Conservation (phyloP, 2,329 filamentous ascomycete species). For the Ophiocordyceps camponoti-floridani region DNA sequence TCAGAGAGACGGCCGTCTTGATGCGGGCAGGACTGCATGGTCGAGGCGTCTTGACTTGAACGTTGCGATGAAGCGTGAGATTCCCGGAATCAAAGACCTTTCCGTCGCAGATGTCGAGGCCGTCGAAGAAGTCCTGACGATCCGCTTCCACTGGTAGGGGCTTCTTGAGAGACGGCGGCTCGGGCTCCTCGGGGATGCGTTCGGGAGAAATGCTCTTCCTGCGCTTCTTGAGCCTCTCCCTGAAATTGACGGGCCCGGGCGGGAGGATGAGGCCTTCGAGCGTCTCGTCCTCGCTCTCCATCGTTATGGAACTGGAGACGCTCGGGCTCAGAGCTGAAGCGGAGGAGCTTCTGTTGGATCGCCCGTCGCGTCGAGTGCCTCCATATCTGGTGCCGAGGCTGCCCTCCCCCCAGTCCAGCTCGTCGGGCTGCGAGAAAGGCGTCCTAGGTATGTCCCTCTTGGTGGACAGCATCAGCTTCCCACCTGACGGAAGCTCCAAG, state of each 20-base stretch:
- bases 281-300: slow-evolving; percentile 85
- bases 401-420: slow-evolving; percentile 87
- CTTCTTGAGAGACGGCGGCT: slow-evolving; percentile 11
- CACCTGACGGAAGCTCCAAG: slow-evolving; percentile 51
- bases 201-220: slow-evolving; percentile 42
- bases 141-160: slow-evolving; percentile 22
- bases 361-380: slow-evolving; percentile 64
- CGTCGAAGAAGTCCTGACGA: slow-evolving; percentile 67
- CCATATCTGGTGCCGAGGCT: slow-evolving; percentile 83
- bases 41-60: slow-evolving; percentile 64
- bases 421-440: slow-evolving; percentile 44
- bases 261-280: slow-evolving; percentile 81
- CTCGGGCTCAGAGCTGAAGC: slow-evolving; percentile 83
- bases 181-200: slow-evolving; percentile 21
- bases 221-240: slow-evolving; percentile 56
- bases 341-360: slow-evolving; percentile 69
- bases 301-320: slow-evolving; percentile 75
- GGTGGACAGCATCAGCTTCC: slow-evolving; percentile 46
- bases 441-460: slow-evolving; percentile 44
- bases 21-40: slow-evolving; percentile 52
- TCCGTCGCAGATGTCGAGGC: slow-evolving; percentile 71
- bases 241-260: slow-evolving; percentile 65
- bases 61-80: slow-evolving; percentile 73
- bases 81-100: slow-evolving; percentile 69
- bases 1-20: slow-evolving; percentile 67